phyloP scores from a whole-genome alignment of 805 yeast genomes.

The Candida yuanshanica region DNA sequence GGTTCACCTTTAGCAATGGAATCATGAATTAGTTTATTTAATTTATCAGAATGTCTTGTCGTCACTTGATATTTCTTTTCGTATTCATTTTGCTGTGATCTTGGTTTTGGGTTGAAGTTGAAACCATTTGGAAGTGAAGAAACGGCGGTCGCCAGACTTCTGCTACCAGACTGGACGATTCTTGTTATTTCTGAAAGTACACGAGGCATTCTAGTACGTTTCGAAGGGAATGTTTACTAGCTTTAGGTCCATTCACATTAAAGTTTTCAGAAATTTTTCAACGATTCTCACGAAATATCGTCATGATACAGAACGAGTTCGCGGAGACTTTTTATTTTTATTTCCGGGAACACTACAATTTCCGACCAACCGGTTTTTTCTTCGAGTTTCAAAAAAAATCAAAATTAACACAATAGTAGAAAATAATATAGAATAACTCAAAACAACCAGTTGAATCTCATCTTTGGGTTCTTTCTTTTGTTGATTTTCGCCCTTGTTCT shows the following conservation, averaged over 20 bases:
- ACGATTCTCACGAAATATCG: neutral
- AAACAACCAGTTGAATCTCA: neutral
- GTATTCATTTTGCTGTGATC: slow-evolving; percentile 9
- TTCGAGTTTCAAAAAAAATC: neutral
- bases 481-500: neutral
- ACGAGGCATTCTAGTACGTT: slow-evolving; percentile 24
- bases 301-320: neutral
- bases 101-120: slow-evolving; percentile 7
- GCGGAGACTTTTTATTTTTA: neutral
- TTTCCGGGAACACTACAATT: neutral
- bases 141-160: slow-evolving; percentile 27
- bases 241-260: neutral
- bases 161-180: slow-evolving; percentile 13
- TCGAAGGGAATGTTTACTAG: no score
- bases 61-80: slow-evolving; percentile 18
- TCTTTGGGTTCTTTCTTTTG: neutral
- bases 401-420: neutral
- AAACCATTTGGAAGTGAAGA: slow-evolving; percentile 12
- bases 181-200: slow-evolving; percentile 11
- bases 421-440: neutral
- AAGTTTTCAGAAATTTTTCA: neutral
- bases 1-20: slow-evolving; percentile 60
- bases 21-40: slow-evolving; percentile 27
- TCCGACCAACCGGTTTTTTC: neutral
- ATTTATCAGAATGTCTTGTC: slow-evolving; percentile 21